phyloP scores from a whole-genome alignment of 768 basidiomycete species.

The Trametes gibbosa region DNA sequence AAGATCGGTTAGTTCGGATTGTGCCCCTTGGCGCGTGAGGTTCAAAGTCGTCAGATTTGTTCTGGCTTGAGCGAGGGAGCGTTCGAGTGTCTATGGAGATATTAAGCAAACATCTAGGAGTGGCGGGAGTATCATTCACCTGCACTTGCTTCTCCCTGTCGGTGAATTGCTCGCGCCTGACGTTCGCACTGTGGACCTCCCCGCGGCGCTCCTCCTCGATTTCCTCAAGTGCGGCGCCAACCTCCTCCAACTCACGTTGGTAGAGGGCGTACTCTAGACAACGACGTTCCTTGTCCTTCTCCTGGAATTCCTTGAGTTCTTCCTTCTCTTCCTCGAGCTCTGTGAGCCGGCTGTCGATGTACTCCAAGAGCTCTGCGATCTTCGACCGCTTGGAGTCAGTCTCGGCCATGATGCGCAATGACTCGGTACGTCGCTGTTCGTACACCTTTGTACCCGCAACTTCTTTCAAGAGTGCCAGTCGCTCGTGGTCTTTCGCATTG shows the following conservation, averaged over 20 bases:
- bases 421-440: constrained; percentile 89
- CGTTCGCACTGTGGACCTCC: constrained; percentile 83
- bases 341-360: constrained; percentile 83
- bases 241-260: constrained; percentile 87
- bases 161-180: constrained; percentile 78
- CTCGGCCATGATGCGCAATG: constrained; percentile 94
- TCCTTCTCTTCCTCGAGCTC: constrained; percentile 99
- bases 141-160: constrained; percentile 82
- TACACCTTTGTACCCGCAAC: constrained; percentile 98
- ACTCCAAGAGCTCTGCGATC: constrained; percentile 84
- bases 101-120: too few relatives aligned
- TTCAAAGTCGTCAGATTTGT: constrained; percentile 69
- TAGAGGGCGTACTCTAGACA: constrained; percentile 95
- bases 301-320: constrained; percentile 94
- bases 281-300: constrained; percentile 90
- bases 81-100: constrained; percentile 60
- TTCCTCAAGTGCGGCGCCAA: constrained; percentile 78
- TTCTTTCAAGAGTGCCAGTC: constrained; percentile 92
- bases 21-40: constrained; percentile 70
- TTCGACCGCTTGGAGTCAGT: constrained; percentile 91
- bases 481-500: constrained; percentile 94
- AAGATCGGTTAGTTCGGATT: constrained; percentile 83
- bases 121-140: constrained; percentile 40
- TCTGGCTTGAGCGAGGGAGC: constrained; percentile 63
- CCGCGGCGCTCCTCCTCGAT: constrained; percentile 79